Evolutionary conservation across 441 rosid genomes (phyloP), one percentile per base, ranked within the genome.

Genomic region (Gossypium lobatum): DNA sequence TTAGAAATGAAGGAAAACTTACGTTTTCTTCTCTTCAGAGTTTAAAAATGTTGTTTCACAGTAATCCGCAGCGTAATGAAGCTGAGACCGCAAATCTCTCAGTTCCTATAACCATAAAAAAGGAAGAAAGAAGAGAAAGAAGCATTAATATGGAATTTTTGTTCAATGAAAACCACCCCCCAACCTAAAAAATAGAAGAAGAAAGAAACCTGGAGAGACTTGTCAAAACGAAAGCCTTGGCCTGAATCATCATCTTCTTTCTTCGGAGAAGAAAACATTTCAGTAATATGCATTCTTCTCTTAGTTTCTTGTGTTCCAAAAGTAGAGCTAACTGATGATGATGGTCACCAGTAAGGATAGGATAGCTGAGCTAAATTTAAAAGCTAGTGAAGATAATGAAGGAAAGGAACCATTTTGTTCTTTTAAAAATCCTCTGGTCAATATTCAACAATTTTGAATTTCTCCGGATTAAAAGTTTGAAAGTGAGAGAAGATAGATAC

Each of bases 11-110:
- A 48, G 50, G n/a, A 72, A 58, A 54, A 79, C 91, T 81, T 67
- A 85, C 91, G 1, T 59, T 69, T 21, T 82, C 85, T 86, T 86
- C 52, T 87, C 81, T 39, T 75, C 60, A 11, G 89, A 45, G 0
- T 84, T 79, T 70, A 76, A 73, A 83, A 90, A 90, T 0, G 85
- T 79, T 2, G 83, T 58, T 79, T 86, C 85, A 46, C 90, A 88
- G 83, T 86, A 85, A 71, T 83, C 89, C 3, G 96, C 93, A 10
- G 96, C 93, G 21, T 77, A 54, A 37, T 88, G 90, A 76, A 90
- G 89, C 83, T 88, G 96, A 45, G 93, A 85, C 34, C 86, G 82
- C 82, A 90, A 79, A 67, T 83, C 88, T 74, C 66, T 83, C 5
- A 90, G 91, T 64, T 90, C 96, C 96, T 88, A 68, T 0, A 70